phyloP scores from a whole-genome alignment of 805 yeast genomes.

The Yarrowia porcina region DNA sequence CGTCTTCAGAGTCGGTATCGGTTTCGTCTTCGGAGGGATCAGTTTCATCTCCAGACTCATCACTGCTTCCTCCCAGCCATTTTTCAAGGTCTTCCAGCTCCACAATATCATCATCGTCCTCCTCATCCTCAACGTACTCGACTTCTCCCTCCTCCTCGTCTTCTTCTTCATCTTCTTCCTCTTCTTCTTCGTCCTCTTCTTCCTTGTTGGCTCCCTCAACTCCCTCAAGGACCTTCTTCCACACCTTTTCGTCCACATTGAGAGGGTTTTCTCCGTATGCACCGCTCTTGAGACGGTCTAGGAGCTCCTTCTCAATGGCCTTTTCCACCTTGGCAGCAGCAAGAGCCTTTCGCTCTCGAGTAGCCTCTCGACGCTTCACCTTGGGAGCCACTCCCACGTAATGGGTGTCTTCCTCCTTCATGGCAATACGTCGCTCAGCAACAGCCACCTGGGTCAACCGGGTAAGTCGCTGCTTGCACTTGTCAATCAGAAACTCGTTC shows the following conservation, averaged over 20 bases:
- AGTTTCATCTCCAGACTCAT: slow-evolving; percentile 29
- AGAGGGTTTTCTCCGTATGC: slow-evolving; percentile 98
- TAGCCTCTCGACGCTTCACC: slow-evolving; percentile 90
- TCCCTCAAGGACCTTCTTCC: slow-evolving; percentile 85
- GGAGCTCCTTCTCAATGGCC: slow-evolving; percentile 90
- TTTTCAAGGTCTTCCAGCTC: slow-evolving; percentile 90
- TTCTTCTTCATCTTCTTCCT: slow-evolving; percentile 49
- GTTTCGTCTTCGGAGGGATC: slow-evolving; percentile 17
- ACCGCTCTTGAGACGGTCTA: slow-evolving; percentile 93
- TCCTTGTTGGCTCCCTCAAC: slow-evolving; percentile 66
- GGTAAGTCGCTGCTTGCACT: slow-evolving; percentile 94
- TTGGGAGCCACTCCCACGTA: slow-evolving; percentile 90
- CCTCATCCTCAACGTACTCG: slow-evolving; percentile 87
- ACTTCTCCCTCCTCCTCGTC: slow-evolving; percentile 65
- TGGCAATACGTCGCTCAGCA: slow-evolving; percentile 88
- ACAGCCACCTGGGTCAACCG: slow-evolving; percentile 93
- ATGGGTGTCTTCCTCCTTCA: slow-evolving; percentile 87
- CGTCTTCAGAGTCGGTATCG: slow-evolving; percentile 20
- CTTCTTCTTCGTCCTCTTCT: slow-evolving; percentile 49
- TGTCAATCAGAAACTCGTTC: slow-evolving; percentile 87
- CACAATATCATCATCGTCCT: slow-evolving; percentile 68
- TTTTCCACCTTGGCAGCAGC: slow-evolving; percentile 96
- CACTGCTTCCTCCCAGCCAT: slow-evolving; percentile 56
- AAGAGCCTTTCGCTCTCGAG: slow-evolving; percentile 93
- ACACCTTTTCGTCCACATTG: slow-evolving; percentile 91